phyloP scores from a whole-genome alignment of 108 stramenopile species.

The Epipyxis sp. region DNA sequence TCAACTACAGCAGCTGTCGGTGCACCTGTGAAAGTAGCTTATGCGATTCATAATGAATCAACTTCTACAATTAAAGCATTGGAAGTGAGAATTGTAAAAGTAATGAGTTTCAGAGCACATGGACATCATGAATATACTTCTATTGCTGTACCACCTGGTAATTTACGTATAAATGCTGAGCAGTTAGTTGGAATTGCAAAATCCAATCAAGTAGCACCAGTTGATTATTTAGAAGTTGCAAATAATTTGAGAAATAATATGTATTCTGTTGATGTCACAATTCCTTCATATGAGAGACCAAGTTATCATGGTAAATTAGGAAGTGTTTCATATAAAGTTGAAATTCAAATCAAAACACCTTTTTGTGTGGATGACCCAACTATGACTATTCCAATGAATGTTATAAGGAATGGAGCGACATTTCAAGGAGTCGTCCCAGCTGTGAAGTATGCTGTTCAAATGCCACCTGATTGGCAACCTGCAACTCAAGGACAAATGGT shows the following conservation, averaged over 20 bases:
- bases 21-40: background rate
- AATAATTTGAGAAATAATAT: background rate
- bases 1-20: background rate
- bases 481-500: too few relatives aligned
- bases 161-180: background rate
- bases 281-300: background rate
- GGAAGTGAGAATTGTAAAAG: background rate
- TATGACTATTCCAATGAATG: background rate
- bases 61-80: background rate
- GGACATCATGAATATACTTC: background rate
- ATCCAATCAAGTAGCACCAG: background rate
- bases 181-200: background rate
- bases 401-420: background rate
- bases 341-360: background rate
- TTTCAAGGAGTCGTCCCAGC: background rate
- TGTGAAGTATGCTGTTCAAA: background rate
- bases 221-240: background rate
- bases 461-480: background rate
- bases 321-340: background rate
- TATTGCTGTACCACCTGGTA: background rate
- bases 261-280: background rate
- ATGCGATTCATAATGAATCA: background rate
- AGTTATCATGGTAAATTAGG: background rate
- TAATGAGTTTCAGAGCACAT: background rate
- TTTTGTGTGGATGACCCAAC: background rate